These are phyloP conservation scores for Sphaerobolus stellatus DNA, from an alignment of 1,284 basidiomycete genomes.

Conservation along the genomic window DNA sequence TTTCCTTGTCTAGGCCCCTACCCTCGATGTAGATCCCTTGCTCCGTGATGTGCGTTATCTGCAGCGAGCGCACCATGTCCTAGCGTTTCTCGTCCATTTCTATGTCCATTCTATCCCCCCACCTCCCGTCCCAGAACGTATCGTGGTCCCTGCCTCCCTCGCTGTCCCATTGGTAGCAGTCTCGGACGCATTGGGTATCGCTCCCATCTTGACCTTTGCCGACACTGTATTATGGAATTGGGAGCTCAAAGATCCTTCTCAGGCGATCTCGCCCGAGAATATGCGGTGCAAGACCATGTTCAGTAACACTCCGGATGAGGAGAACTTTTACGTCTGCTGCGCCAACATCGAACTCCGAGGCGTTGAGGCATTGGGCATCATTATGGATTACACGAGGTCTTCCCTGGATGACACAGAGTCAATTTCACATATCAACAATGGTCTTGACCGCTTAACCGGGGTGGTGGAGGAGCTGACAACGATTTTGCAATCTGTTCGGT, in stretches of 20 bases:
- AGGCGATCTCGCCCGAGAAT: slow-evolving; percentile 58
- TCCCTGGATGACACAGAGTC: slow-evolving; percentile 68
- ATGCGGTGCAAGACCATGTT: slow-evolving; percentile 72
- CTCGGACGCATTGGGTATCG: slow-evolving; percentile 77
- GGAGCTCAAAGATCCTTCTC: slow-evolving; percentile 56
- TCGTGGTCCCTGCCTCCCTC: slow-evolving; percentile 72
- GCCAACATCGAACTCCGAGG: slow-evolving; percentile 86
- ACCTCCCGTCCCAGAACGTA: slow-evolving; percentile 36
- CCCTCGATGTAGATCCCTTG: slow-evolving; percentile 57
- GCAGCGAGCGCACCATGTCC: slow-evolving; percentile 85
- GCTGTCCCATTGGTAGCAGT: slow-evolving; percentile 80
- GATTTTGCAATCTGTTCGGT: slow-evolving; percentile 69
- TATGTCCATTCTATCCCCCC: slow-evolving; percentile 81
- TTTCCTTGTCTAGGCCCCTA: slow-evolving; percentile 72
- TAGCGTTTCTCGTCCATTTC: slow-evolving; percentile 87
- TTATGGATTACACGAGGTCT: slow-evolving; percentile 80
- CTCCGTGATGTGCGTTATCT: slow-evolving; percentile 55
- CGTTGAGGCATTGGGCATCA: slow-evolving; percentile 81
- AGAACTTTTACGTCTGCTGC: slow-evolving; percentile 85
- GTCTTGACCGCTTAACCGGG: slow-evolving; percentile 68
- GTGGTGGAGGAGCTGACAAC: slow-evolving; percentile 76
- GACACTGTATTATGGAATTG: slow-evolving; percentile 97
- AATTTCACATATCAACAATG: slow-evolving; percentile 67
- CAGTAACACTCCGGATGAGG: slow-evolving; percentile 84
- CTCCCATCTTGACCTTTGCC: slow-evolving; percentile 93